phyloP scores from a whole-genome alignment of 305 asterid species.

The Andrographis paniculata region DNA sequence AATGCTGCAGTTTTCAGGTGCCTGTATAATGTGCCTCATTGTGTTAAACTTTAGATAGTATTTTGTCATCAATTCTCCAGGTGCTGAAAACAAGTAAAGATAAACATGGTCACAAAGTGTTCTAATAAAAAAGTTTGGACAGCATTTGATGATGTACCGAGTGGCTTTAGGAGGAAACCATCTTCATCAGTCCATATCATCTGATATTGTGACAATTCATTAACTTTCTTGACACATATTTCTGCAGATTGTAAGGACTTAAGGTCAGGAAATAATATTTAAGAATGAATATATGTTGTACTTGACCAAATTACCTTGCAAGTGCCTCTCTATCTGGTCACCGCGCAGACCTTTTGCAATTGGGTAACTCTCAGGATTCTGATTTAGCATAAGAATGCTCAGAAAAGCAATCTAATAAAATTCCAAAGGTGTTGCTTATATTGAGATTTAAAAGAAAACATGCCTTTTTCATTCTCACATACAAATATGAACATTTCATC shows the following conservation, averaged over 20 bases:
- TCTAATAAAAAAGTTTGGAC: constrained; percentile 14
- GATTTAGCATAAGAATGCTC: constrained; percentile 29
- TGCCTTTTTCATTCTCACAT: constrained; percentile 94
- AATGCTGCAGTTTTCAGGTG: constrained; percentile 58
- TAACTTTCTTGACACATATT: constrained; percentile 81
- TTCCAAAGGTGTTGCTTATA: constrained; percentile 10
- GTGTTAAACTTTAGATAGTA: constrained; percentile 95
- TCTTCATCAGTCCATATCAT: constrained; percentile 95
- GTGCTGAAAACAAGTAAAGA: constrained; percentile 44
- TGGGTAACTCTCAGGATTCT: constrained; percentile 87
- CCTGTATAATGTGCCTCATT: constrained; percentile 89
- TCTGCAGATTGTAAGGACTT: constrained; percentile 35
- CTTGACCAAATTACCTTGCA: constrained; percentile 56
- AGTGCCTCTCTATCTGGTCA: constrained; percentile 58
- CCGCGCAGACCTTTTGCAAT: constrained; percentile 46
- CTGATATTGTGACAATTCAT: constrained; percentile 69
- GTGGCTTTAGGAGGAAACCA: constrained; percentile 84
- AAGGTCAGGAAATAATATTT: constrained; percentile 18
- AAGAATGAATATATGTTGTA: constrained; percentile 15
- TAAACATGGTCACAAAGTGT: constrained; percentile 13
- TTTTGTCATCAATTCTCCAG: constrained; percentile 94
- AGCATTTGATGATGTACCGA: constrained; percentile 43
- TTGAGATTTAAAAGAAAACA: constrained; percentile 25
- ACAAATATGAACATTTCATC: constrained; percentile 92
- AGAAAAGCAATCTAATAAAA: constrained; percentile 21